These are phyloP conservation scores for Quillaja saponaria DNA, from an alignment of 306 rosid genomes.

Conservation along the genomic window DNA sequence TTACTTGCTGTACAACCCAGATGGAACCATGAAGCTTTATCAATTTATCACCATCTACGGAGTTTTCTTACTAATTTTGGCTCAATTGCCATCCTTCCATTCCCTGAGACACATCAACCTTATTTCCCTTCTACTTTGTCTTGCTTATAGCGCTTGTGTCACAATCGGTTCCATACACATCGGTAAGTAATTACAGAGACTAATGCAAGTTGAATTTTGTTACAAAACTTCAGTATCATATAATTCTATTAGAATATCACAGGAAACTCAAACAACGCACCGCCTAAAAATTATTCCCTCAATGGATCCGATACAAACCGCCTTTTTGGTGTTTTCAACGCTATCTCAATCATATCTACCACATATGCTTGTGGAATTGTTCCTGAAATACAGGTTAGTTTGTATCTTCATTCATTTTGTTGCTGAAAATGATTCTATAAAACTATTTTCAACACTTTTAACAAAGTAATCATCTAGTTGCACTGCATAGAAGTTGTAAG, in stretches of 20 bases:
- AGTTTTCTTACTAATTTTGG: constrained; percentile 47
- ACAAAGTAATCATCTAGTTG: too few relatives aligned
- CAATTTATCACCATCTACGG: constrained; percentile 62
- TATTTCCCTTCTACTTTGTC: constrained; percentile 58
- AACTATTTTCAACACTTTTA: too few relatives aligned
- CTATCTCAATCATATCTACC: constrained; percentile 69
- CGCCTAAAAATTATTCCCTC: constrained; percentile 48
- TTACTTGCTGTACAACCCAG: constrained; percentile 57
- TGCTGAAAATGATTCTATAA: not conserved
- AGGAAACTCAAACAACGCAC: constrained; percentile 64
- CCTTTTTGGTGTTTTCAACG: constrained; percentile 59
- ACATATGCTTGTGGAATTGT: constrained; percentile 73
- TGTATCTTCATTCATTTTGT: not conserved
- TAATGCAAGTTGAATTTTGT: not conserved
- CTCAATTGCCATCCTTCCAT: constrained; percentile 89
- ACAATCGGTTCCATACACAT: constrained; percentile 56
- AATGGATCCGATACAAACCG: constrained; percentile 38
- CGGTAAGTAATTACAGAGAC: constrained; percentile 44
- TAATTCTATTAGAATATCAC: too few relatives aligned
- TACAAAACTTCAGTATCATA: too few relatives aligned
- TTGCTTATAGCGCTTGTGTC: constrained; percentile 52
- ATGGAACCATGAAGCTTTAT: constrained; percentile 69
- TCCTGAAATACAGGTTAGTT: constrained; percentile 77
- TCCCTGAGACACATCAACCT: constrained; percentile 72
- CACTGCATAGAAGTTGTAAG: not conserved